Evolutionary conservation across 768 basidiomycete species (phyloP).

Genomic region (Phlebiopsis gigantea): DNA sequence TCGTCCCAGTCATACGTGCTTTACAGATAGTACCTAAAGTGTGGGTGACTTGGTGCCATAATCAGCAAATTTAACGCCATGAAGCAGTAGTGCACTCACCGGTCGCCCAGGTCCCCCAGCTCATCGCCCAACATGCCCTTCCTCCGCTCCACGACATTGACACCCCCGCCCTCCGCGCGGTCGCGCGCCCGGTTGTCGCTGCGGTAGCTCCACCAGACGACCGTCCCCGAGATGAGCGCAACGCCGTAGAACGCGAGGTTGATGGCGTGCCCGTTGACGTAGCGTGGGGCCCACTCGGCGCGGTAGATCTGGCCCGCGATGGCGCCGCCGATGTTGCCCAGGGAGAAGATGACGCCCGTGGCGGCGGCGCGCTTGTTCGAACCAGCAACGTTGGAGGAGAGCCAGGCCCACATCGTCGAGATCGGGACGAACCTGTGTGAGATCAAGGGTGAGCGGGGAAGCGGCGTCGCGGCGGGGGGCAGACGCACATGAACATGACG

Average conservation of each 20-base stretch:
- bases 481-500: slow-evolving; percentile 27
- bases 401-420: slow-evolving; percentile 25
- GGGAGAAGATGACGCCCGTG: slow-evolving; percentile 26
- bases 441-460: background rate
- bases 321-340: slow-evolving; percentile 29
- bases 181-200: slow-evolving; percentile 20
- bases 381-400: slow-evolving; percentile 23
- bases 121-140: slow-evolving; percentile 22
- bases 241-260: slow-evolving; percentile 23
- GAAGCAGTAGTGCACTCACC: too few relatives aligned
- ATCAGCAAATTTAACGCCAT: too few relatives aligned
- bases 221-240: slow-evolving; percentile 20
- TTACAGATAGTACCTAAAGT: slow-evolving; percentile 12
- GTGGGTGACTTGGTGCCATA: slow-evolving; percentile 9
- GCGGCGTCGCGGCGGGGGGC: background rate
- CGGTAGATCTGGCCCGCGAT: slow-evolving; percentile 26
- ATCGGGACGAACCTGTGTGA: slow-evolving; percentile 24
- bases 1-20: too few relatives aligned
- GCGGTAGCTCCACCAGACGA: slow-evolving; percentile 22
- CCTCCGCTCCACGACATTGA: background rate
- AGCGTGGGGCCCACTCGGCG: slow-evolving; percentile 27
- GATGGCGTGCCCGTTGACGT: slow-evolving; percentile 29
- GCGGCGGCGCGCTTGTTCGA: slow-evolving; percentile 25
- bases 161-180: slow-evolving; percentile 8
- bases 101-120: slow-evolving; percentile 24